phyloP scores from a whole-genome alignment of 2,329 filamentous ascomycete species.

The Monosporascus sp. region DNA sequence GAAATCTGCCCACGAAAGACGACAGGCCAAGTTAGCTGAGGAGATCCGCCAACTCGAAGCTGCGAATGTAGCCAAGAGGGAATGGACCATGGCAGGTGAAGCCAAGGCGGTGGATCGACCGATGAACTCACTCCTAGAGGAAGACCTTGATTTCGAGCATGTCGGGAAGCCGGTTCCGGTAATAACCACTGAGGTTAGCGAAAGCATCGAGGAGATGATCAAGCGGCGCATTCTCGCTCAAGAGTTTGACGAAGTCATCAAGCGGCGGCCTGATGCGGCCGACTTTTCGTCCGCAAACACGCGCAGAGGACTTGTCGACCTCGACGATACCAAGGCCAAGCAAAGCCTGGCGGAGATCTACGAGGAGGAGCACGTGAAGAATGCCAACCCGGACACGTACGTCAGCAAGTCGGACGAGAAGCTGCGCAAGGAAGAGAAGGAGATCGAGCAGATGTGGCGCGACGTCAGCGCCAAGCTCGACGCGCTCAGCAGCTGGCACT shows the following conservation, averaged over 20 bases:
- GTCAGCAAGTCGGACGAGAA: conserved; percentile 80
- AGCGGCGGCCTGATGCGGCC: conserved; percentile 71
- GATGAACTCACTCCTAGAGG: conserved; percentile 84
- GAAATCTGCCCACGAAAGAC: conserved; percentile 78
- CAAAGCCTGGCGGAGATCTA: conserved; percentile 89
- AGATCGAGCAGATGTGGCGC: conserved; percentile 79
- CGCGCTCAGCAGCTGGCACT: conserved; percentile 87
- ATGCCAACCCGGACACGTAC: conserved; percentile 70
- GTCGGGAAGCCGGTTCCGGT: conserved; percentile 92
- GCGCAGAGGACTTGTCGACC: conserved; percentile 68
- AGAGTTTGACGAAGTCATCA: conserved; percentile 88
- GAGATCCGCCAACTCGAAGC: conserved; percentile 91
- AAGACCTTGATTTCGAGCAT: conserved; percentile 94
- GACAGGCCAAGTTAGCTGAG: conserved; percentile 77
- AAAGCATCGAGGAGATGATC: conserved; percentile 88
- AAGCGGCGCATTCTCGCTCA: conserved; percentile 85
- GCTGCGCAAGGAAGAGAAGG: conserved; percentile 72
- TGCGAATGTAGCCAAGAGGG: conserved; percentile 79
- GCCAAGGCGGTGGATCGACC: conserved; percentile 77
- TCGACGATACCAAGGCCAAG: conserved; percentile 83
- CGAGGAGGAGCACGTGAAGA: conserved; percentile 83
- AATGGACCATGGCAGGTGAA: conserved; percentile 89
- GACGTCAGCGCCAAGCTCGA: conserved; percentile 77
- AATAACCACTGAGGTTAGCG: conserved; percentile 84
- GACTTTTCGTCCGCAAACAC: conserved; percentile 50